Base-by-base conservation (phyloP, 2,329 filamentous ascomycete genomes). In the Diplodia seriata region DNA sequence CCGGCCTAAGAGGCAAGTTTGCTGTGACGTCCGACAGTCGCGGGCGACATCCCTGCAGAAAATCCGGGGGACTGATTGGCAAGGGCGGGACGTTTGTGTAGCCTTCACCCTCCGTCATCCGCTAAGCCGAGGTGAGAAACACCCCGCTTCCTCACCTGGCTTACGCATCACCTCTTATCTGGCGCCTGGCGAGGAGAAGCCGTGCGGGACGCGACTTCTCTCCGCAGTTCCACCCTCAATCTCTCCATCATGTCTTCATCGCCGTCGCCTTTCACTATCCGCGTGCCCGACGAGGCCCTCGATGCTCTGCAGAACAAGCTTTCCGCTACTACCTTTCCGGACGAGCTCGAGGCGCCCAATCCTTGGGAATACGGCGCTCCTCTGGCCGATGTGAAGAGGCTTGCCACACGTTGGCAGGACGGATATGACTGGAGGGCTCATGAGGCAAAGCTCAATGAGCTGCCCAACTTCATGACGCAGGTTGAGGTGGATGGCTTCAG, bases 341-440 rank as follows among this genome's bases (percentile, higher is more conserved):
- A 87, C 72, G 87, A 89, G 73, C 79, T 81, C 3, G 75, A 77
- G n/a, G 71, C 73, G 18, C 56, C 68, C 15, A 72, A 76, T 14
- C 74, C 86, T 53, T 87, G 87, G 87, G 81, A 85, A 18, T 85
- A 88, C 71, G 89, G 89, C 18, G 81, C 85, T 12, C 88, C 88
- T 0, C 76, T 90, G 0, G 76, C 79, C 1, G 87, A 90, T 67
- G 77, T 91, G 68, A 87, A 87, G 72, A 82, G 87, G 11, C 80
- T 91, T 26, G 80, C 84, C 1, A 76, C 80, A 5, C 81, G 86
- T 71, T 91, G 89, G 89, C 79, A 82, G 47, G 78, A 84, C 4
- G 73, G 73, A 0, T 88, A 85, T 73, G 85, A 90, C 75, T 92
- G 89, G 89, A 83, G 87, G 38, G 78, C 80, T 43, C 82, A 84